Evolutionary conservation across 768 basidiomycete genomes (phyloP).

Genomic region (Zangia roseola): DNA sequence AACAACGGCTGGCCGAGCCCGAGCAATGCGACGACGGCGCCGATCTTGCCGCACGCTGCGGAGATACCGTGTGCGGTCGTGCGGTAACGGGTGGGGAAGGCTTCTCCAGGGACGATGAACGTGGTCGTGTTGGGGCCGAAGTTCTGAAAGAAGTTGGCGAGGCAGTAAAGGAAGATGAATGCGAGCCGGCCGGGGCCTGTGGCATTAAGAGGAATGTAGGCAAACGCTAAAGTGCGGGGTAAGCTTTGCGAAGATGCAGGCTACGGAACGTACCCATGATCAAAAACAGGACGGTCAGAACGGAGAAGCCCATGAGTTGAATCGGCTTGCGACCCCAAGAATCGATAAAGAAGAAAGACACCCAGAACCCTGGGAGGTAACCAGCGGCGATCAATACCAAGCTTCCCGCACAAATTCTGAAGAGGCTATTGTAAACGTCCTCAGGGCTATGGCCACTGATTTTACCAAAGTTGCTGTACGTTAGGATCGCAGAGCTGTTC

Average conservation of each 20-base stretch:
- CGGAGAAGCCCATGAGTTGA: conserved; percentile 68
- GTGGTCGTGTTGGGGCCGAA: conserved; percentile 51
- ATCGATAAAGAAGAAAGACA: conserved; percentile 64
- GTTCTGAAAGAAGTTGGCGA: conserved; percentile 19
- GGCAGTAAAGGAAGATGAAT: conserved; percentile 36
- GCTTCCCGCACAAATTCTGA: conserved; percentile 21
- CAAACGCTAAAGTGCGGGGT: conserved; percentile 49
- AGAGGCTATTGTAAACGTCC: conserved; percentile 23
- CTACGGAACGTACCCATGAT: conserved; percentile 54
- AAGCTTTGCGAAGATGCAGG: neutral
- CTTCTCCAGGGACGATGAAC: conserved; percentile 74
- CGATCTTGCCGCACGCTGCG: conserved; percentile 70
- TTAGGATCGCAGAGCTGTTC: conserved; percentile 74
- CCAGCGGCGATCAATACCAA: conserved; percentile 18
- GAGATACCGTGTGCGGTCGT: conserved; percentile 75
- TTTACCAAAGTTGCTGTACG: conserved; percentile 64
- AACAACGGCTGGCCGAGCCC: conserved; percentile 62
- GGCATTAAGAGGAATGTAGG: conserved; percentile 54
- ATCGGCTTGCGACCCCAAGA: conserved; percentile 72
- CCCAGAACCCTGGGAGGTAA: conserved; percentile 55
- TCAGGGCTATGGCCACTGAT: conserved; percentile 24
- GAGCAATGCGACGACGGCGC: conserved; percentile 78
- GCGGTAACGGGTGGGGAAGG: conserved; percentile 75
- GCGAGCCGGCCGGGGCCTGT: conserved; percentile 51
- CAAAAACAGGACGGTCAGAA: conserved; percentile 65